These are phyloP conservation scores for Dactylellina parvicollis DNA, from an alignment of 2,329 filamentous ascomycete species.

Conservation along the genomic window DNA sequence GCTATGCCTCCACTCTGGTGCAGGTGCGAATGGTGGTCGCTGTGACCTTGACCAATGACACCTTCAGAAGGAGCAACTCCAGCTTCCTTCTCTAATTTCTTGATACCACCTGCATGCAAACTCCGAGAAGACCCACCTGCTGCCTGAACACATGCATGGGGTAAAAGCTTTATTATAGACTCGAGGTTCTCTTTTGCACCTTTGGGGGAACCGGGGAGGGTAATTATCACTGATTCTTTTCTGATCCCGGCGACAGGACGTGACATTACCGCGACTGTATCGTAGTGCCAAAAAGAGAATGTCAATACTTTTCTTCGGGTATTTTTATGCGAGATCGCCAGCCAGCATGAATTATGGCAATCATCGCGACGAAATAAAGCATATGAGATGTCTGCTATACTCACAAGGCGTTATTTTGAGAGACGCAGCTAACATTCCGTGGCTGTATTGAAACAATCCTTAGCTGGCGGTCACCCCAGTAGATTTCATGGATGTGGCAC, in stretches of 20 bases:
- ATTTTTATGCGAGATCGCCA: too few species aligned
- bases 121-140: constrained; percentile 81
- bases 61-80: constrained; percentile 65
- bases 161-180: constrained; percentile 85
- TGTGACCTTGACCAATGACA: constrained; percentile 55
- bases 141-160: constrained; percentile 92
- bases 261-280: constrained; percentile 91
- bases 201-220: constrained; percentile 92
- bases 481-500: constrained; percentile 55
- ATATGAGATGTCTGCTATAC: too few species aligned
- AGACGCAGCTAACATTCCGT: constrained; percentile 90
- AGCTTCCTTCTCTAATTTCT: constrained; percentile 84
- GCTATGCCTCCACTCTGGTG: constrained; percentile 42
- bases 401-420: constrained; percentile 87
- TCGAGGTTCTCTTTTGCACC: constrained; percentile 93
- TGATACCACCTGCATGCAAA: constrained; percentile 81
- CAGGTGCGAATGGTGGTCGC: constrained; percentile 58
- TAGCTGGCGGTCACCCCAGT: constrained; percentile 39
- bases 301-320: too few species aligned
- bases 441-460: constrained; percentile 63
- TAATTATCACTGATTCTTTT: constrained; percentile 82
- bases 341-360: too few species aligned
- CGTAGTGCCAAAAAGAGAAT: constrained; percentile 55
- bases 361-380: too few species aligned
- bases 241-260: constrained; percentile 89